Conservation (phyloP, 177 flowering plant genomes). For the Tripterygium wilfordii region DNA sequence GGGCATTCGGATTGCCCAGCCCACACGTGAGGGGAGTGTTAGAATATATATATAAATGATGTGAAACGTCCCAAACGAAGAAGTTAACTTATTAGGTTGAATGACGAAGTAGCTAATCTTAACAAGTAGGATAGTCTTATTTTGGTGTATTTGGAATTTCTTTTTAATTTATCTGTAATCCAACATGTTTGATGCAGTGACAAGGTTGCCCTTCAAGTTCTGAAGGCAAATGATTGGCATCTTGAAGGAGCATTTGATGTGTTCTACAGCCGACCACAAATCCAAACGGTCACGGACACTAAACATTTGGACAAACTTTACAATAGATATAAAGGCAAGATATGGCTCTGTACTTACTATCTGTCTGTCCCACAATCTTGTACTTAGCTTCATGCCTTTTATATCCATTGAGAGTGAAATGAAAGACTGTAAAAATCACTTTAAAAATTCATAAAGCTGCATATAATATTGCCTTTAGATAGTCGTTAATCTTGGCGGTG, state of each 20-base stretch:
- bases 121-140: too few species aligned
- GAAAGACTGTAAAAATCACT: too few species aligned
- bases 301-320: conserved; percentile 91
- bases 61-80: too few species aligned
- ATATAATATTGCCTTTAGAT: neutral
- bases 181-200: conserved; percentile 77
- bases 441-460: too few species aligned
- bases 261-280: conserved; percentile 90
- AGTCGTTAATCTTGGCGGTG: neutral
- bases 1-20: too few species aligned
- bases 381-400: neutral
- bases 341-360: neutral
- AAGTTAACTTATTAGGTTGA: too few species aligned
- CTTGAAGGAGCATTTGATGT: conserved; percentile 94
- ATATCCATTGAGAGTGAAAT: too few species aligned
- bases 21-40: too few species aligned
- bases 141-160: too few species aligned
- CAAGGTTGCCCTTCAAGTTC: conserved; percentile 69
- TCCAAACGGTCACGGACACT: conserved; percentile 57
- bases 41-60: too few species aligned
- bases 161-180: neutral
- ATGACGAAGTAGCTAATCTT: too few species aligned
- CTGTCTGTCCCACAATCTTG: neutral
- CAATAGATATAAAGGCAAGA: conserved; percentile 81
- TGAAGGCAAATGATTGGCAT: conserved; percentile 92